Percentiles rank a stretch among this genome's conserved stretches.
Conservation (phyloP, 768 basidiomycete genomes). For the Hygrocybe punicea region DNA sequence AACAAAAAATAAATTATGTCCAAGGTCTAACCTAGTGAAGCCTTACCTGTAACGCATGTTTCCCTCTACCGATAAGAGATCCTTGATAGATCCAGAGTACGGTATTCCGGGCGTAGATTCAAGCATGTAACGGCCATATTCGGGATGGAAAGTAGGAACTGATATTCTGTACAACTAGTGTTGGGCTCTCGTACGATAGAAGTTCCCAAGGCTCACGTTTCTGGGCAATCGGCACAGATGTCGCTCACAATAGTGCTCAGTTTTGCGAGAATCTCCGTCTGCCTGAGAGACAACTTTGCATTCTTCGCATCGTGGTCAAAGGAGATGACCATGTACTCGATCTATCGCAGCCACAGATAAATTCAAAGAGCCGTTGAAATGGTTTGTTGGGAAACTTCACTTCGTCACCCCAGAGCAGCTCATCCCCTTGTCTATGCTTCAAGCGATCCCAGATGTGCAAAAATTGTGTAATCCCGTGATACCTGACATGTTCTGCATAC, state of each 20-base stretch:
- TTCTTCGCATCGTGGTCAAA: constrained; percentile 76
- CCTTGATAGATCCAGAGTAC: constrained; percentile 82
- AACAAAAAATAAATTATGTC: neutral
- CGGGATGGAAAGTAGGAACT: constrained; percentile 92
- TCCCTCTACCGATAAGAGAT: constrained; percentile 83
- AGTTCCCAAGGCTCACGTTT: constrained; percentile 46
- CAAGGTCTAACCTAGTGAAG: constrained; percentile 24
- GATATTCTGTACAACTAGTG: constrained; percentile 45
- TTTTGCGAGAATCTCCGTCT: constrained; percentile 87
- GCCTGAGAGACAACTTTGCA: constrained; percentile 88
- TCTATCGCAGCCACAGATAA: constrained; percentile 42
- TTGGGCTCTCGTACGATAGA: neutral
- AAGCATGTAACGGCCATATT: constrained; percentile 98
- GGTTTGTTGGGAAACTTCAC: constrained; percentile 41
- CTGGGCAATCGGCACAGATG: constrained; percentile 57
- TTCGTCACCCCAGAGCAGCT: constrained; percentile 98
- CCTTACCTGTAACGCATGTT: constrained; percentile 87
- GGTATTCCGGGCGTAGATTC: constrained; percentile 97
- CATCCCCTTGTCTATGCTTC: constrained; percentile 88
- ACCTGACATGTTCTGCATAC: constrained; percentile 83
- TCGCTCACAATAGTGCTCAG: constrained; percentile 65
- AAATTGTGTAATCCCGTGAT: constrained; percentile 94
- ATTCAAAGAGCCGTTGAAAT: neutral
- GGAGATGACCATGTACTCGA: constrained; percentile 94
- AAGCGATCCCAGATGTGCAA: constrained; percentile 88